Evolutionary conservation across 805 yeast species (phyloP), one percentile per base, ranked within the genome.

Genomic region (Hanseniaspora hatyaiensis): DNA sequence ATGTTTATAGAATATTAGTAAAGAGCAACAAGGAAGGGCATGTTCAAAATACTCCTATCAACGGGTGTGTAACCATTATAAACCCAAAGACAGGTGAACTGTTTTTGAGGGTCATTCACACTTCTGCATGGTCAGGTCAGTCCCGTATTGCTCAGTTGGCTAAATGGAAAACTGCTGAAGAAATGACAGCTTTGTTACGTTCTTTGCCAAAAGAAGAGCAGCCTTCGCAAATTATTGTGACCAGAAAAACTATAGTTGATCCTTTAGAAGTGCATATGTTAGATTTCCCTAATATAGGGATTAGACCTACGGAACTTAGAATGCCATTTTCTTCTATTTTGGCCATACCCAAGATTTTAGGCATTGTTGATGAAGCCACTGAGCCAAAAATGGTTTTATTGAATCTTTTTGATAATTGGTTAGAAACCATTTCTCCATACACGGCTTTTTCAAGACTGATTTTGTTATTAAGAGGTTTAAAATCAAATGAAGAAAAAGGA

Each of bases 91-190:
- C 88, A 1, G 98, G 98, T 30, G 96, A 88, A 59, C 64, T 92
- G 43, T 87, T 83, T 59, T 69, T 92, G 63, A 86, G 85, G 59
- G 76, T 92, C 47, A 85, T 92, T 51, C 97, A 89, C 58, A 85
- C 94, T 0, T 82, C 94, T 5, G 95, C 86, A 2, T 92, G 96
- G 94, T 81, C 95, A 3, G 99, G 99, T 16, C 97, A 92, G 62
- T 88, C 86, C 58, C 80, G 96, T 56, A 71, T 89, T 51, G 81
- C 92, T 24, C 96, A 92, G 59, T 66, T 92, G 53, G 88, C 97
- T 1, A 92, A 92, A 60, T 92, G 98, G 98, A 92, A 89, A 61
- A 80, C 97, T 1, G 97, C 98, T 0, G 99, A 92, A 64, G 97
- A 89, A 63, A 94, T 86, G 19, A 89, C 96, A 13, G 94, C 95